Evolutionary conservation across 2,329 filamentous ascomycete genomes (phyloP).

Genomic region (Beauveria brongniartii): DNA sequence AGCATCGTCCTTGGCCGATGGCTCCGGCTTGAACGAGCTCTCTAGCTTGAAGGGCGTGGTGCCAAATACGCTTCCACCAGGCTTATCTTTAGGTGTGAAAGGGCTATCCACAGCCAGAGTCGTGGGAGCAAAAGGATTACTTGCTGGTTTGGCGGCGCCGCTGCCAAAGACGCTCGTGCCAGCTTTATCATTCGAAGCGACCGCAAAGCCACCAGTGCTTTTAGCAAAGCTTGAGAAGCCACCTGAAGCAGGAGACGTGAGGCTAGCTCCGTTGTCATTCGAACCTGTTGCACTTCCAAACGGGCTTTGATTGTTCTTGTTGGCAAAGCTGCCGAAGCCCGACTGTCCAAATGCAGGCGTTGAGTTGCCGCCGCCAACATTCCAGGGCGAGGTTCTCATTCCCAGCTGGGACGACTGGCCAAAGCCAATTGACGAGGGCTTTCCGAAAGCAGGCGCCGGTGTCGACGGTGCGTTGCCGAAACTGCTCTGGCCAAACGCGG

Average conservation of each 20-base stretch:
- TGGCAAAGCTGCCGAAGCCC: constrained; percentile 36
- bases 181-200: constrained; percentile 31
- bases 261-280: background rate
- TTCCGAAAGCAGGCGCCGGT: constrained; percentile 39
- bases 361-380: constrained; percentile 19
- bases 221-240: constrained; percentile 48
- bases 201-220: constrained; percentile 49
- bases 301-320: constrained; percentile 26
- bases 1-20: constrained; percentile 50
- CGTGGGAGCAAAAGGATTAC: constrained; percentile 22
- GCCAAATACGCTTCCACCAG: constrained; percentile 32
- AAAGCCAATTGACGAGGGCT: constrained; percentile 41
- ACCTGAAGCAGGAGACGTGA: constrained; percentile 24
- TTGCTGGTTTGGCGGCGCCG: constrained; percentile 26
- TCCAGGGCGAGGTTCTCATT: constrained; percentile 47
- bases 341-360: constrained; percentile 47
- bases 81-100: constrained; percentile 18
- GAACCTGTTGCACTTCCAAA: constrained; percentile 27
- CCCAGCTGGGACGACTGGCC: constrained; percentile 44
- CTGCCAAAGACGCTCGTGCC: constrained; percentile 30
- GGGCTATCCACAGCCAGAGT: constrained; percentile 16
- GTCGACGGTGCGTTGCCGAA: constrained; percentile 33
- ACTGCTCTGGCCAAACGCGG: constrained; percentile 36
- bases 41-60: constrained; percentile 58
- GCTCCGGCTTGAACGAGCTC: constrained; percentile 59